Base-by-base conservation (phyloP, 192 early-diverging fungal genomes). In the Glomus cerebriforme region DNA sequence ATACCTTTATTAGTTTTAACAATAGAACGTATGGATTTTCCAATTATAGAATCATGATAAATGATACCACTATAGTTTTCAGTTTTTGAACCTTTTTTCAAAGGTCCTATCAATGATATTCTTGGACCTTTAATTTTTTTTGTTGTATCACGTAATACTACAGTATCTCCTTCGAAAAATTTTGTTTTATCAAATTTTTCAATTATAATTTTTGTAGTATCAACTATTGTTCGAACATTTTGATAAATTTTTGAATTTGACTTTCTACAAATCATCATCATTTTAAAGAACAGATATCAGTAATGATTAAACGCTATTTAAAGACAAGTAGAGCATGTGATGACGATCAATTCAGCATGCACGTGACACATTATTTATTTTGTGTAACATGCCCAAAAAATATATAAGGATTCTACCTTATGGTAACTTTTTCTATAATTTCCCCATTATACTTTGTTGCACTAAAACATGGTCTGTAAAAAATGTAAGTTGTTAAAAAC, bases 391-490 rank as follows among this genome's bases (percentile, higher is more conserved):
- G 12, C 2, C 39, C 39, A 12, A 43, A 43, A 43, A 43, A 43
- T 43, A 43, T 43, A 43, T 43, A 43, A 43, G 1, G 39, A 12
- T n/a, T n/a, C n/a, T n/a, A n/a, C n/a, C 39, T 1, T 1, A 43
- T 12, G 10, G 8, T 10, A 39, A 39, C 39, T 13, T 43, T 12
- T 12, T 43, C 7, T 8, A 9, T 39, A 39, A 39, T 49, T 49
- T 22, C 17, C 15, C 3, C 15, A 54, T 22, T 54, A 15, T 54
- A 54, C 37, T 5, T 5, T 39, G 10, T 54, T 54, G 47, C 17
- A 19, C 47, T 60, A 22, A 43, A 47, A 73, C 34, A 89, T 89
- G 88, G 88, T 89, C 3, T 89, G 88, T 43, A 79, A 84, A 60
- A 87, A 87, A 63, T 89, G 88, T 85, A 85, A 79, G 66, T 8